Percentiles rank a stretch among this genome's conserved stretches.
These are phyloP conservation scores for Arthrinium phaeospermum DNA, from an alignment of 2,329 filamentous ascomycete genomes.

Conservation along the genomic window DNA sequence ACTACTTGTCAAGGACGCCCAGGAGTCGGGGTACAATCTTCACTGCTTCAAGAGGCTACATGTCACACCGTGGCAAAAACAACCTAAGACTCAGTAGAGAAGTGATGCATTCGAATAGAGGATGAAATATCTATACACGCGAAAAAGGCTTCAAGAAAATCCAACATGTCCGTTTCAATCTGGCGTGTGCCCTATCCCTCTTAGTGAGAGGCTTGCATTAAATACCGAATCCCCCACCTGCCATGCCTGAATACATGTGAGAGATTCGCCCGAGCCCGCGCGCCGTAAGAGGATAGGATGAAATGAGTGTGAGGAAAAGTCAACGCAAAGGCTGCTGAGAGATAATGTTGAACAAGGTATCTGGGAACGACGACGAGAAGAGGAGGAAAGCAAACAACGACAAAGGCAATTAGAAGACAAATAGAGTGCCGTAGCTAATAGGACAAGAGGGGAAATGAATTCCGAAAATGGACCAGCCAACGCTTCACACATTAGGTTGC, in stretches of 20 bases:
- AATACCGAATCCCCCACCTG: constrained; percentile 26
- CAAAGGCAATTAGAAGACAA: constrained; percentile 45
- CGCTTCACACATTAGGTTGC: constrained; percentile 45
- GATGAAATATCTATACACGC: constrained; percentile 35
- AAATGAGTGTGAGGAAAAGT: constrained; percentile 27
- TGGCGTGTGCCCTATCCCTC: constrained; percentile 30
- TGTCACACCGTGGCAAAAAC: background rate
- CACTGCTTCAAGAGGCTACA: background rate
- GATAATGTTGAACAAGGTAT: constrained; percentile 68
- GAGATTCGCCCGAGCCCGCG: constrained; percentile 30
- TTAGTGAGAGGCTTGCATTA: constrained; percentile 30
- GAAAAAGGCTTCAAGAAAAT: constrained; percentile 30
- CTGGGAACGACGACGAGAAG: constrained; percentile 45
- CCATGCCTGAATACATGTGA: constrained; percentile 35
- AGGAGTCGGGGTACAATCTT: background rate
- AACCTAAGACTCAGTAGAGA: constrained; percentile 19
- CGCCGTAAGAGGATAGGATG: constrained; percentile 26
- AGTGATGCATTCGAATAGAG: constrained; percentile 22
- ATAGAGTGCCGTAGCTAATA: constrained; percentile 53
- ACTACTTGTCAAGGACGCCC: no score
- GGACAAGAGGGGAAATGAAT: constrained; percentile 52
- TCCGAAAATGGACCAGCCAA: constrained; percentile 44
- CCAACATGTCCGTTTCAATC: constrained; percentile 34
- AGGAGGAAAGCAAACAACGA: constrained; percentile 34
- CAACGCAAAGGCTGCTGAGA: constrained; percentile 29